These are phyloP conservation scores for Holtermannia corniformis DNA, from an alignment of 768 basidiomycete species.

Conservation along the genomic window DNA sequence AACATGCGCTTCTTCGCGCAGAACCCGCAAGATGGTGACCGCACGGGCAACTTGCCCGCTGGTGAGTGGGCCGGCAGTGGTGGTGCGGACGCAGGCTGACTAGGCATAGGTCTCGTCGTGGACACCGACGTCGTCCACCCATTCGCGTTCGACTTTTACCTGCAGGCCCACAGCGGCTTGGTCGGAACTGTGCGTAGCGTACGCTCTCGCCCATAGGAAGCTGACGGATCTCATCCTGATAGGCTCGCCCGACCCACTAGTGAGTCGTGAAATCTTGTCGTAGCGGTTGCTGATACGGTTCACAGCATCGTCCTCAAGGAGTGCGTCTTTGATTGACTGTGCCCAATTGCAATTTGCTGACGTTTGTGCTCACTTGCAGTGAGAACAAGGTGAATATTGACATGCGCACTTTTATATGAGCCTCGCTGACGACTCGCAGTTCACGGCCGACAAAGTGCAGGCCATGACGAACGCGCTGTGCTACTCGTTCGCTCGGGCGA, in stretches of 20 bases:
- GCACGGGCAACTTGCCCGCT: slow-evolving; percentile 31
- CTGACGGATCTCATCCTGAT: not conserved
- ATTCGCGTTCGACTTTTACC: slow-evolving; percentile 39
- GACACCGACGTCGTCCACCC: slow-evolving; percentile 35
- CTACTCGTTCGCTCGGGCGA: slow-evolving; percentile 36
- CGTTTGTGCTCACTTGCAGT: too few relatives aligned
- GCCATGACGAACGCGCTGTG: slow-evolving; percentile 31
- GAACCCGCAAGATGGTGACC: slow-evolving; percentile 17
- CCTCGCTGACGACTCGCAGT: slow-evolving; percentile 29
- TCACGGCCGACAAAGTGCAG: slow-evolving; percentile 35
- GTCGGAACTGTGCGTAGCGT: slow-evolving; percentile 22
- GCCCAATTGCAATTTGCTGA: not conserved
- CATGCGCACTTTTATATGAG: too few relatives aligned
- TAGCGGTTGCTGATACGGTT: too few relatives aligned
- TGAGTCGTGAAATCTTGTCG: too few relatives aligned
- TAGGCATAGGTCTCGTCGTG: slow-evolving; percentile 34
- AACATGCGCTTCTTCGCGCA: slow-evolving; percentile 37
- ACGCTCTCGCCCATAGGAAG: not conserved
- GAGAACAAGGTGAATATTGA: too few relatives aligned
- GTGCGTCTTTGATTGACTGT: not conserved
- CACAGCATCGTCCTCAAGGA: slow-evolving; percentile 17
- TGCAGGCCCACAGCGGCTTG: slow-evolving; percentile 37
- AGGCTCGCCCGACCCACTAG: slow-evolving; percentile 38
- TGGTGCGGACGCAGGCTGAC: too few relatives aligned
- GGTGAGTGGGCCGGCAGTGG: too few relatives aligned